These are phyloP conservation scores for Dictyostelium gargantuum DNA, from an alignment of 208 protist genomes.

Conservation along the genomic window DNA sequence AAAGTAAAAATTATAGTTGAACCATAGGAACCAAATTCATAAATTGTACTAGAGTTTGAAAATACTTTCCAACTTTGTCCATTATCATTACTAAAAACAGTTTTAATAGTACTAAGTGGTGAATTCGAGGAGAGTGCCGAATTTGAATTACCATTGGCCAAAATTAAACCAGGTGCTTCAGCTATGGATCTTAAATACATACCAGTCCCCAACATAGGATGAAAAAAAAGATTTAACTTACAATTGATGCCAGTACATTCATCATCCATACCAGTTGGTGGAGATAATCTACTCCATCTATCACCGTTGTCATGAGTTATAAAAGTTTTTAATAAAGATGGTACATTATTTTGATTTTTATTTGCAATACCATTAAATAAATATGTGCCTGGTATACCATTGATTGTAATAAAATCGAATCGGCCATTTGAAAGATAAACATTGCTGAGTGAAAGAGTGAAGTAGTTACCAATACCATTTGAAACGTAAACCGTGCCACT, in stretches of 20 bases:
- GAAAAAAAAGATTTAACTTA: not conserved
- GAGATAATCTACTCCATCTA: not conserved
- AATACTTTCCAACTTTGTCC: not conserved
- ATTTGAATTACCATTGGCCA: not conserved
- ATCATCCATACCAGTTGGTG: not conserved
- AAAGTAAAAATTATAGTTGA: not conserved
- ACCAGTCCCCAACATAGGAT: not conserved
- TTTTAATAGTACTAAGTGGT: not conserved
- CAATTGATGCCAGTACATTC: not conserved
- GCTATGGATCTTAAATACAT: not conserved
- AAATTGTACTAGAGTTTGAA: not conserved
- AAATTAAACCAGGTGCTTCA: not conserved
- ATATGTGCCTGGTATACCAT: not conserved
- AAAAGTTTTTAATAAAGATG: not conserved
- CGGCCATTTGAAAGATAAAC: not conserved
- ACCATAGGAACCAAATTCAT: constrained; percentile 40
- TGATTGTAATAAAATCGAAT: constrained; percentile 8
- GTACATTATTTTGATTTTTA: too few relatives aligned
- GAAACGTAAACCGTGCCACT: not conserved
- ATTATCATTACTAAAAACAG: not conserved
- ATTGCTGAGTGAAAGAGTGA: not conserved
- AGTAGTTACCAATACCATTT: not conserved
- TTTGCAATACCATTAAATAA: not conserved
- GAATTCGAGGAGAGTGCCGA: not conserved
- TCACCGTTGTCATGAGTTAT: constrained; percentile 46